Percentiles rank a stretch among this genome's conserved stretches.
These are phyloP conservation scores for Grosmannia huntii DNA, from an alignment of 2,329 filamentous ascomycete species.

Conservation along the genomic window DNA sequence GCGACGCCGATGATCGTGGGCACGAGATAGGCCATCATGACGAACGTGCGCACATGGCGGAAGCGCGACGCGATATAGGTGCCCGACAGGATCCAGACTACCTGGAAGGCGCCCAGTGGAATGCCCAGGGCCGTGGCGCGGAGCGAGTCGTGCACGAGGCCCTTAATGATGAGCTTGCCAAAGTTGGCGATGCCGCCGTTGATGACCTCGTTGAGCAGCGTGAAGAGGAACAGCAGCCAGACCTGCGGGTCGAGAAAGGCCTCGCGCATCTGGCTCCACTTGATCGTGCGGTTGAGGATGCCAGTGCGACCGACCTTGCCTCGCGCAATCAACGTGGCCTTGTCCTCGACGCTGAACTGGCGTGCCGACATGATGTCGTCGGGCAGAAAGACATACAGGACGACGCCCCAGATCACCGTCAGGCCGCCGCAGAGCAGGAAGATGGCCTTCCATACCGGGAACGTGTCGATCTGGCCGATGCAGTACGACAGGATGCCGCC, in stretches of 20 bases:
- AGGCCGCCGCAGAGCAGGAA: constrained; percentile 47
- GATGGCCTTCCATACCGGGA: constrained; percentile 42
- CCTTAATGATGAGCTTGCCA: constrained; percentile 3
- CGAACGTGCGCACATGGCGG: neutral
- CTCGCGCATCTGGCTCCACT: constrained; percentile 31
- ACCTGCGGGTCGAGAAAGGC: constrained; percentile 41
- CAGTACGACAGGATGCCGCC: constrained; percentile 47
- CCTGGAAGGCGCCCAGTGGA: constrained; percentile 1
- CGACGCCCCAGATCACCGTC: constrained; percentile 40
- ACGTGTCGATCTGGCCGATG: constrained; percentile 41
- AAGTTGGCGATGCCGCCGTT: constrained; percentile 6
- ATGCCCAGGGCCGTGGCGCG: neutral
- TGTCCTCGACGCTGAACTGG: constrained; percentile 46
- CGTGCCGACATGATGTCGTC: constrained; percentile 44
- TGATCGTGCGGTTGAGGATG: constrained; percentile 38
- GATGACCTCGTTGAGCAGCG: constrained; percentile 1
- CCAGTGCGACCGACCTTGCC: constrained; percentile 33
- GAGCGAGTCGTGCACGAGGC: neutral
- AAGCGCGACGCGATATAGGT: neutral
- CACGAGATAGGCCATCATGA: constrained; percentile 1
- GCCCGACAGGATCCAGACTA: constrained; percentile 1
- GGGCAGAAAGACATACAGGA: constrained; percentile 44
- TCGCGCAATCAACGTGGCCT: constrained; percentile 35
- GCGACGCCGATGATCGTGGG: neutral
- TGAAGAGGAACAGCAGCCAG: constrained; percentile 39